Percentiles rank a stretch among this genome's conserved stretches.
phyloP scores from a whole-genome alignment of 352 stramenopile species.

The Pythium aquatile region DNA sequence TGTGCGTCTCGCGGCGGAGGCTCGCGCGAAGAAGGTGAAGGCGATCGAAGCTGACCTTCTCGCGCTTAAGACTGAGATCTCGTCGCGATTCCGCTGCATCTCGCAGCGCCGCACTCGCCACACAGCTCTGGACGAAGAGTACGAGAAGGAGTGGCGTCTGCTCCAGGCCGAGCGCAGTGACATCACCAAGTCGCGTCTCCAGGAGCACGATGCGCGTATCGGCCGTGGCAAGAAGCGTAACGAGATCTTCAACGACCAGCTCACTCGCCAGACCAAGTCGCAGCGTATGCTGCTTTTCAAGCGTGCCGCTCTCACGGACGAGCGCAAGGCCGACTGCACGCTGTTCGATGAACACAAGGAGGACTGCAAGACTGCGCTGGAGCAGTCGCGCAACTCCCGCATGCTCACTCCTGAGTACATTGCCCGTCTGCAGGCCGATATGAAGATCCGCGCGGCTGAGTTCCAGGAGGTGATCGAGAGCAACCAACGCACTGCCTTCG shows the following conservation, averaged over 20 bases:
- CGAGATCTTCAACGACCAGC: constrained; percentile 79
- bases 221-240: constrained; percentile 80
- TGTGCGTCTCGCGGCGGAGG: constrained; percentile 66
- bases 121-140: constrained; percentile 75
- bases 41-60: constrained; percentile 75
- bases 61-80: constrained; percentile 80
- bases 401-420: constrained; percentile 86
- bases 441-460: constrained; percentile 79
- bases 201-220: constrained; percentile 68
- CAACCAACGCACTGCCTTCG: constrained; percentile 81
- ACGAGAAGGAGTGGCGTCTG: constrained; percentile 85
- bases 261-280: constrained; percentile 76
- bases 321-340: constrained; percentile 76
- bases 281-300: constrained; percentile 88
- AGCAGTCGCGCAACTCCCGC: constrained; percentile 64
- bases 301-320: constrained; percentile 78
- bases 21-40: constrained; percentile 83
- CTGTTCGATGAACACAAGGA: constrained; percentile 85
- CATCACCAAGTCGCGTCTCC: constrained; percentile 61
- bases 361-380: constrained; percentile 74
- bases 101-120: constrained; percentile 73
- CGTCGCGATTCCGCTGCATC: constrained; percentile 62
- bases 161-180: constrained; percentile 58
- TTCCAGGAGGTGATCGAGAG: constrained; percentile 74
- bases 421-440: constrained; percentile 77